phyloP scores from a whole-genome alignment of 179 eudicot species.

The Beta corolliflora region DNA sequence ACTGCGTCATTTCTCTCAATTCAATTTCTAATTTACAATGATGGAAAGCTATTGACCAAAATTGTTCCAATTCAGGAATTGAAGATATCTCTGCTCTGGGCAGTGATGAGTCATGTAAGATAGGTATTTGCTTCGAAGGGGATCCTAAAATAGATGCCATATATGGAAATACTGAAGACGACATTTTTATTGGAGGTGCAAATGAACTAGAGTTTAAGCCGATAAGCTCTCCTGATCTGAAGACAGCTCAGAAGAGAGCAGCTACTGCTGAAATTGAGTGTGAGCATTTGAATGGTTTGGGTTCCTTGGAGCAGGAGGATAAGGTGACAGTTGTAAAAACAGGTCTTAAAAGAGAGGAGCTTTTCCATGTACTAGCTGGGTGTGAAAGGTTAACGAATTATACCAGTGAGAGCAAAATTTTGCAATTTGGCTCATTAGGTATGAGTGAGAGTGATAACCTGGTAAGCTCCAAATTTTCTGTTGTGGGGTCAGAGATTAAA shows the following conservation, averaged over 20 bases:
- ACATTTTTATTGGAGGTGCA: slow-evolving; percentile 7
- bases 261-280: slow-evolving; percentile 14
- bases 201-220: slow-evolving; percentile 13
- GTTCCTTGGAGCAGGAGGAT: slow-evolving; percentile 12
- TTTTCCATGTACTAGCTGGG: slow-evolving; percentile 5
- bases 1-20: neutral
- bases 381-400: neutral
- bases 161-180: slow-evolving; percentile 6
- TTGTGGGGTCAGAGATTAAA: slow-evolving; percentile 4
- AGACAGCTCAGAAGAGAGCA: slow-evolving; percentile 9
- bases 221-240: slow-evolving; percentile 3
- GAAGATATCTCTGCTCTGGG: slow-evolving; percentile 1
- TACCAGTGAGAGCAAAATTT: neutral
- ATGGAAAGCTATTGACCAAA: neutral
- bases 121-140: slow-evolving; percentile 14
- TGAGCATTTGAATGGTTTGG: neutral
- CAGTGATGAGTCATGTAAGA: slow-evolving; percentile 13
- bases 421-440: neutral
- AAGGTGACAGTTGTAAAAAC: neutral
- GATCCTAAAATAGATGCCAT: slow-evolving; percentile 13
- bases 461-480: neutral
- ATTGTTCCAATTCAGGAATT: slow-evolving; percentile 22
- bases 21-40: neutral
- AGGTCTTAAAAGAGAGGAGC: neutral
- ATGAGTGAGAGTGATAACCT: slow-evolving; percentile 4